Base-by-base conservation (phyloP, 495 filamentous ascomycete genomes). In the Schizothecium vesticola region DNA sequence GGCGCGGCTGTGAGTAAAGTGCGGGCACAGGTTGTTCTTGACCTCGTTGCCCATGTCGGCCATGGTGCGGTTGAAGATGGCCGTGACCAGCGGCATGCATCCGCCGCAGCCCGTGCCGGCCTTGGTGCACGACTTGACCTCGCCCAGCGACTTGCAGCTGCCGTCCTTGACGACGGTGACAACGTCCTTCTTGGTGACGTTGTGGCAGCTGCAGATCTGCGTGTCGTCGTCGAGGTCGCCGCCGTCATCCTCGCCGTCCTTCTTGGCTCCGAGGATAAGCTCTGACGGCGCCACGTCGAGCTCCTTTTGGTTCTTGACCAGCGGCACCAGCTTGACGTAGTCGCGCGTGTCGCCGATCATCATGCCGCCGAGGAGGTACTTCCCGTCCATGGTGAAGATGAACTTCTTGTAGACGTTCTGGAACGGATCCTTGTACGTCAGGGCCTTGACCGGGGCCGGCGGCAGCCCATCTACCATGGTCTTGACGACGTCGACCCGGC, bases 271-370 rank as follows among this genome's bases (percentile, higher is more conserved):
- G 22, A 98, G 81, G 71, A 98, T 97, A n/a, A 98, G 88, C 73
- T 96, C 88, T 13, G 90, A 89, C 0, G 94, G 94, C 0, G 92
- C 90, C 3, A 95, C 83, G 26, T 96, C 91, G 3, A 98, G 82
- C 72, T 84, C 80, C 75, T 96, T 97, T 72, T 94, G 91, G 67
- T 84, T 87, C 80, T 95, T 98, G 31, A 96, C 94, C 84, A 97
- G 89, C n/a, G 92, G 91, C 8, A 97, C 94, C 56, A 98, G 81
- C 74, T 96, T 97, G 78, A 97, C 86, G 75, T 97, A 98, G 78
- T 98, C 94, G 68, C 86, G 90, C 0, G 93, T 97, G 78, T 98
- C 94, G 43, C 94, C 94, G 67, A 98, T 97, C 91, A 98, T 97
- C 94, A 98, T 98, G 3, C 94, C 94, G 21, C 94, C 94, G 8